phyloP scores from a whole-genome alignment of 352 stramenopile genomes.

The Globisporangium echinulatum region DNA sequence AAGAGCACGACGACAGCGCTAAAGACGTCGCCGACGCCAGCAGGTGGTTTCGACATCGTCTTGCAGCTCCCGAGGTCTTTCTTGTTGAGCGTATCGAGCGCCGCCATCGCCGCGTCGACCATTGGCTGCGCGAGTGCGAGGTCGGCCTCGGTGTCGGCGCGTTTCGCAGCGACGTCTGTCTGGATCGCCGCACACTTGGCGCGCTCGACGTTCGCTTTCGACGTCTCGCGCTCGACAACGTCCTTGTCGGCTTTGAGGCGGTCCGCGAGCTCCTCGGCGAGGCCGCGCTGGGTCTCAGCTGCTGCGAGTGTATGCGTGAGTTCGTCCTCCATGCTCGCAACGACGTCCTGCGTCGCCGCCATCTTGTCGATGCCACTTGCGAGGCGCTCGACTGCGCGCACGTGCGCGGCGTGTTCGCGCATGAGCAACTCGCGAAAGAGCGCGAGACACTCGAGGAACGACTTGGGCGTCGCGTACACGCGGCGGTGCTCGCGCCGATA shows the following conservation, averaged over 20 bases:
- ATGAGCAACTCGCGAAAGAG: conserved; percentile 78
- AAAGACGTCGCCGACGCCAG: conserved; percentile 86
- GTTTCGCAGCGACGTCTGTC: conserved; percentile 88
- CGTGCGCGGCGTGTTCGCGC: conserved; percentile 53
- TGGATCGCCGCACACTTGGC: conserved; percentile 91
- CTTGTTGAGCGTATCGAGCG: conserved; percentile 87
- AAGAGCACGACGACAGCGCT: conserved; percentile 72
- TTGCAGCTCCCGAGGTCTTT: conserved; percentile 89
- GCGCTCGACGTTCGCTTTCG: conserved; percentile 85
- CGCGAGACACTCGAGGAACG: conserved; percentile 89
- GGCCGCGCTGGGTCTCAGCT: conserved; percentile 89
- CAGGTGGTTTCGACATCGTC: conserved; percentile 88
- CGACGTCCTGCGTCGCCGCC: conserved; percentile 80
- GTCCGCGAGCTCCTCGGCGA: conserved; percentile 91
- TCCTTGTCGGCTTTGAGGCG: conserved; percentile 89
- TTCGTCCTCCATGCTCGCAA: conserved; percentile 90
- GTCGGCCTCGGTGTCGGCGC: conserved; percentile 75
- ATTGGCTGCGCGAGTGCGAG: conserved; percentile 70
- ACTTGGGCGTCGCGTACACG: conserved; percentile 93
- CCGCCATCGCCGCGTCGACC: conserved; percentile 84
- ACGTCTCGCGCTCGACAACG: conserved; percentile 90
- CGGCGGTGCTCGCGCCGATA: conserved; percentile 63
- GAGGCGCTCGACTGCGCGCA: conserved; percentile 73
- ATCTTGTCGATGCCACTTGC: conserved; percentile 89
- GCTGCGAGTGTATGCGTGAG: conserved; percentile 87